Evolutionary conservation across 2,329 filamentous ascomycete species (phyloP).

Genomic region (Akanthomyces dipterigenus): DNA sequence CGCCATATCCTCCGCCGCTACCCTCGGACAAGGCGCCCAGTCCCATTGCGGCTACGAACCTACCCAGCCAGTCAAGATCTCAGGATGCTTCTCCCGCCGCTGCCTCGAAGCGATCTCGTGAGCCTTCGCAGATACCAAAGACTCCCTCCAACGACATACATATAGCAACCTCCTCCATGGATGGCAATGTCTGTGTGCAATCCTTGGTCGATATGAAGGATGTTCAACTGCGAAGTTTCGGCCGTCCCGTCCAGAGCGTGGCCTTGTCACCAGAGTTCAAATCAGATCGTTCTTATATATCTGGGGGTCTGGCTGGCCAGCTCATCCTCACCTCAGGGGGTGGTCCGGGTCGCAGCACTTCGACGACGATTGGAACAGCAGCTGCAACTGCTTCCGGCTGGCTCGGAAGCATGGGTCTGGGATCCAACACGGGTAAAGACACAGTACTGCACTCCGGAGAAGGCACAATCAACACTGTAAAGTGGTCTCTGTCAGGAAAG

Average conservation of each 20-base stretch:
- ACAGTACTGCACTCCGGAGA: slow-evolving; percentile 86
- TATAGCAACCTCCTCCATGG: slow-evolving; percentile 87
- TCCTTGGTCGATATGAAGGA: slow-evolving; percentile 84
- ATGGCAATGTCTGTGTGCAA: slow-evolving; percentile 90
- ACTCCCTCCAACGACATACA: slow-evolving; percentile 86
- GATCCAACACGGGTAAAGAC: slow-evolving; percentile 73
- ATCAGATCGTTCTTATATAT: slow-evolving; percentile 80
- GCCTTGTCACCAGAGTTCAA: slow-evolving; percentile 94
- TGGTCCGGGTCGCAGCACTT: slow-evolving; percentile 72
- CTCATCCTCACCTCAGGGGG: slow-evolving; percentile 82
- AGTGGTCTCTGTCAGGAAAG: slow-evolving; percentile 89
- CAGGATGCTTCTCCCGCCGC: slow-evolving; percentile 40
- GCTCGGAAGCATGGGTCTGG: slow-evolving; percentile 82
- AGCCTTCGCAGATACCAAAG: slow-evolving; percentile 55
- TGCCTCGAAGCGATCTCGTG: slow-evolving; percentile 43
- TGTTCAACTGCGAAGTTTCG: slow-evolving; percentile 87
- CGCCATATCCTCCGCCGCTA: slow-evolving; percentile 62
- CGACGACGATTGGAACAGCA: slow-evolving; percentile 78
- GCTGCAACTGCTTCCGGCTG: slow-evolving; percentile 81
- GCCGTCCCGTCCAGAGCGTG: slow-evolving; percentile 83
- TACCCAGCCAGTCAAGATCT: slow-evolving; percentile 20
- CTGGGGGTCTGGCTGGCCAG: slow-evolving; percentile 81
- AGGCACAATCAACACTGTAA: slow-evolving; percentile 82
- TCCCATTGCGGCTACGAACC: slow-evolving; percentile 20
- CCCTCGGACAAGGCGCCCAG: background rate